Evolutionary conservation across 805 yeast genomes (phyloP), one percentile per base, ranked within the genome.

Genomic region (Saccharomycodes ludwigii): DNA sequence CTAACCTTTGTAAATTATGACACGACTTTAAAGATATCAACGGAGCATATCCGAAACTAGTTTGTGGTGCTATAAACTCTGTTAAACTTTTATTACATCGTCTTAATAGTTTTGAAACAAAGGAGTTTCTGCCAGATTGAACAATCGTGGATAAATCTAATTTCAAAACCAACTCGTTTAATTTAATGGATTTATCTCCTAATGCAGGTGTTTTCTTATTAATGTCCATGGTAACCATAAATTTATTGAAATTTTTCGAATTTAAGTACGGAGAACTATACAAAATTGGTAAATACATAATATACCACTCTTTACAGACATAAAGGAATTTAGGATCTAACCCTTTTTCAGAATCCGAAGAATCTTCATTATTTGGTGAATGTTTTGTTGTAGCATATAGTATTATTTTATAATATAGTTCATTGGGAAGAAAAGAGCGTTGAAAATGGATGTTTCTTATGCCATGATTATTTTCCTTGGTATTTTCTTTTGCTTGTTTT

Each of bases 1-100:
- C 96, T 22, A 88, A 59, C 2, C 72, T 68, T 39, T 63, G 63
- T 35, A 88, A 58, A 18, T 66, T 63, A 15, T 58, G 58, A 51
- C 98, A 91, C 26, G 75, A 62, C 36, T 81, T 68, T 27, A 91
- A 61, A 31, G 93, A 75, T n/a, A 83, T 68, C 41, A 88, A 58
- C 1, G 97, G 96, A 2, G 94, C 80, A 30, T 75, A 68, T 0
- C 98, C 98, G 60, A 91, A 88, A 58, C 93, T 79, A 20, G 96
- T 77, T 50, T 88, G 97, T 3, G 97, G 95, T 0, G 97, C 95
- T 6, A 80, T 68, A 44, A 91, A 85, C 8, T 65, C 59, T 40
- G 73, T 69, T 30, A 91, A 58, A 23, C 64, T 67, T 13, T 65
- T 52, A 6, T 85, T 69, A 33, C 95, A 81, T 24, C 95, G 65